phyloP scores from a whole-genome alignment of 768 basidiomycete species.

The Amanita exitialis region DNA sequence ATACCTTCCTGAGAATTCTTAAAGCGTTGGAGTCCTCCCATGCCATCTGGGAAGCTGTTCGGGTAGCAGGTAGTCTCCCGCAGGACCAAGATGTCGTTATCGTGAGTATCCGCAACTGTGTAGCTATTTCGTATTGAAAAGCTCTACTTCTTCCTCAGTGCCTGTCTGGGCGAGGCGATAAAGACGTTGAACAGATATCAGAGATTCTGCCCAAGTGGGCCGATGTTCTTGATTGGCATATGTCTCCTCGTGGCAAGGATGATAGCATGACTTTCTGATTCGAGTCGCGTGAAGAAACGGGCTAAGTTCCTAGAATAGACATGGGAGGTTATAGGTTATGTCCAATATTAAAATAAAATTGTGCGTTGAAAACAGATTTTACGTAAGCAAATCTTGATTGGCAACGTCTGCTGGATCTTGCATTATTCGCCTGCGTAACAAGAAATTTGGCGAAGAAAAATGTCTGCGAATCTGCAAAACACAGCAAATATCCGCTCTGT shows the following conservation, averaged over 20 bases:
- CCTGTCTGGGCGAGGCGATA: constrained; percentile 92
- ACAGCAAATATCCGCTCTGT: constrained; percentile 45
- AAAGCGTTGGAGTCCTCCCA: constrained; percentile 91
- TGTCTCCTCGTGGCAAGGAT: constrained; percentile 29
- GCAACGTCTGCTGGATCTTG: neutral
- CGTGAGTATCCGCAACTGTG: constrained; percentile 37
- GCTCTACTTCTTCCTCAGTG: constrained; percentile 42
- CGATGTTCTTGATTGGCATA: constrained; percentile 87
- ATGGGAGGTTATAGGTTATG: too few relatives aligned
- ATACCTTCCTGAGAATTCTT: neutral
- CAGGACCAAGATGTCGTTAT: constrained; percentile 86
- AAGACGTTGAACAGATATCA: constrained; percentile 97
- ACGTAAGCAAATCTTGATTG: neutral
- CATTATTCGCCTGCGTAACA: neutral
- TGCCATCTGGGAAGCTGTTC: constrained; percentile 88
- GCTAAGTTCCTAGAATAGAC: neutral
- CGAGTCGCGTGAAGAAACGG: neutral
- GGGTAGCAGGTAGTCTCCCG: constrained; percentile 73
- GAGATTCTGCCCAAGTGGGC: constrained; percentile 93
- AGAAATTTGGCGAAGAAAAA: neutral
- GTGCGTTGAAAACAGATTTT: too few relatives aligned
- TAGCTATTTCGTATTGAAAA: neutral
- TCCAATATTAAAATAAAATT: too few relatives aligned
- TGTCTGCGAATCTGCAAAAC: constrained; percentile 7
- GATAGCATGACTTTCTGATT: neutral